phyloP scores from a whole-genome alignment of 2,329 filamentous ascomycete genomes.

The Chalaropsis ovoidea region DNA sequence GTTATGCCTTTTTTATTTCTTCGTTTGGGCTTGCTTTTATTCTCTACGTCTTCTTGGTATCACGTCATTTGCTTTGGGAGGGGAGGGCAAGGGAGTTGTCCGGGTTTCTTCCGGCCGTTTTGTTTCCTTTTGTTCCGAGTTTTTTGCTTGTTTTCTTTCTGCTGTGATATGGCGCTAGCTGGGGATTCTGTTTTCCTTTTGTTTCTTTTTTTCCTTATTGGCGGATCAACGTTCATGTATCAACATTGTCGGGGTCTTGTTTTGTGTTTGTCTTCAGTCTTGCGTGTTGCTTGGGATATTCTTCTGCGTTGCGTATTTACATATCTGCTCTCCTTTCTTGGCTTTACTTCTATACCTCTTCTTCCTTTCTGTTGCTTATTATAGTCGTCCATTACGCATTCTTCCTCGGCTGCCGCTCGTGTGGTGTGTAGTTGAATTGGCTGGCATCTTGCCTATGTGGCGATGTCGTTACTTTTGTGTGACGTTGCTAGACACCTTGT shows the following conservation, averaged over 20 bases:
- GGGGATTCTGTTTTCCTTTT: conserved; percentile 8
- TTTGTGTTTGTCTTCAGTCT: not conserved
- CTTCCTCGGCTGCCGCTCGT: not conserved
- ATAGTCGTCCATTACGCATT: not conserved
- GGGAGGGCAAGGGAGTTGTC: not conserved
- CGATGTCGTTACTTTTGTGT: not conserved
- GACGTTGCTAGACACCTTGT: not conserved
- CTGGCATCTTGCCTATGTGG: not conserved
- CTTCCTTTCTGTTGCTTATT: not conserved
- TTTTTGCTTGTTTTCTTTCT: conserved; percentile 3
- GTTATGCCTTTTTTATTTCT: conserved; percentile 2
- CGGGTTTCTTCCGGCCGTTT: conserved; percentile 5
- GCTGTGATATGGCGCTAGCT: conserved; percentile 8
- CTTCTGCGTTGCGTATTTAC: conserved; percentile 5
- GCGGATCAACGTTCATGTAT: conserved; percentile 9
- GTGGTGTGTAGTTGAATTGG: not conserved
- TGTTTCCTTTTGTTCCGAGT: not conserved
- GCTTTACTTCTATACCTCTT: conserved; percentile 1
- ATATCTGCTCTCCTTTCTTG: not conserved
- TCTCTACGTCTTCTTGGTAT: conserved; percentile 1
- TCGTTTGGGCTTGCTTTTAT: conserved; percentile 13
- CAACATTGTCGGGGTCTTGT: conserved; percentile 5
- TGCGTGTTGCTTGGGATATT: conserved; percentile 13
- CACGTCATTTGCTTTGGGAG: not conserved
- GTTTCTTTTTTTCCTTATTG: conserved; percentile 12